Evolutionary conservation across 2,329 filamentous ascomycete genomes (phyloP), one percentile per base, ranked within the genome.

Genomic region (Ustilaginoidea virens): DNA sequence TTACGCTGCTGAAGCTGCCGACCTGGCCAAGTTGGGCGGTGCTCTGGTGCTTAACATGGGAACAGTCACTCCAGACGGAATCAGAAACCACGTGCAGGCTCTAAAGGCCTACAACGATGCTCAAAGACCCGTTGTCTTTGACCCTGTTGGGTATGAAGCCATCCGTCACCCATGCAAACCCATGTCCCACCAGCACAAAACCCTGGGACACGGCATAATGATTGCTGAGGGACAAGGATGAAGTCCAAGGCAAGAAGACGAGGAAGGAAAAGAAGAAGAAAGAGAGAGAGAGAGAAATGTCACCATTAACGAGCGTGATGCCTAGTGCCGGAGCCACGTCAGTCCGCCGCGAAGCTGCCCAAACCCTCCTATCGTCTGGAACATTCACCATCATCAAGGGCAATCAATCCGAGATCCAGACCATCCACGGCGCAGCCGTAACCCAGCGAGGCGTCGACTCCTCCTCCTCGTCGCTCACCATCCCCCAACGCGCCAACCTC

Each of bases 1-100:
- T 50, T 80, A 86, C 43, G 80, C 75, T 16, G 69, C 74, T 28
- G 87, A 96, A 60, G 85, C 85, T 0, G 49, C 56, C 6, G 86
- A 94, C 45, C 66, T 96, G n/a, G 74, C 79, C 9, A 66, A 63
- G 17, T 66, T 92, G 0, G 75, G 76, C 21, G 83, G 81, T 8
- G 72, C 77, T 1, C 66, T 96, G 1, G 79, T 96, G 25, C 67
- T 96, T 46, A 96, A 96, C 55, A 94, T 94, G 83, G 87, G 87
- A 17, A 93, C 83, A 1, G 74, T 87, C 5, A 90, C 80, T 1
- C 72, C 76, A 0, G 79, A 83, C 5, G 76, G 74, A 20, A 53
- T 87, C 3, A 44, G 58, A 8, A 82, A 81, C 49, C 85, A 90
- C 49, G 46, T 71, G 21, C 66, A 74, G 46, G 85, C 86, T 0